These are phyloP conservation scores for Sclerotiophoma versabilis DNA, from an alignment of 2,329 filamentous ascomycete genomes.

Conservation along the genomic window DNA sequence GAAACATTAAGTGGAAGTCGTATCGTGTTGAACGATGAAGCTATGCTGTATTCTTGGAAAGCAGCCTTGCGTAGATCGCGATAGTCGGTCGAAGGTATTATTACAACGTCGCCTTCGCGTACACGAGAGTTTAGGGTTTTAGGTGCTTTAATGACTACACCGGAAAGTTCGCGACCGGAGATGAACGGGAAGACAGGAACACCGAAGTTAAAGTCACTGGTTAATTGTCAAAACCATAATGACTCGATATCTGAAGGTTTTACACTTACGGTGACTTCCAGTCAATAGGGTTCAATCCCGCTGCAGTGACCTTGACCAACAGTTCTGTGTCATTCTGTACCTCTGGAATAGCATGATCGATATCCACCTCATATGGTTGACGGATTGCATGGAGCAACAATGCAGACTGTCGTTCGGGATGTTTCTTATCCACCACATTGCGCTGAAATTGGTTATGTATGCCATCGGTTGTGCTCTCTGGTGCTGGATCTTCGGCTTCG, in stretches of 20 bases:
- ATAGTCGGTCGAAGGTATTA: constrained; percentile 78
- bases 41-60: constrained; percentile 73
- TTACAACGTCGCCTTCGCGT: constrained; percentile 49
- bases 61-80: constrained; percentile 74
- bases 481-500: not conserved
- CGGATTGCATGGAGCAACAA: constrained; percentile 60
- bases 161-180: constrained; percentile 73
- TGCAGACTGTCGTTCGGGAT: constrained; percentile 52
- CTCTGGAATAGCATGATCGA: constrained; percentile 56
- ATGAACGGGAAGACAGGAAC: constrained; percentile 73
- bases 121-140: constrained; percentile 56
- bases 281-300: constrained; percentile 79
- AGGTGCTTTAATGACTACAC: constrained; percentile 63
- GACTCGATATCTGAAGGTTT: not conserved
- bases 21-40: constrained; percentile 70
- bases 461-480: not conserved
- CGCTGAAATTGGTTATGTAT: constrained; percentile 20
- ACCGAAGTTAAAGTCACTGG: constrained; percentile 73
- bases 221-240: not conserved
- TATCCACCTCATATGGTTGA: constrained; percentile 58
- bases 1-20: constrained; percentile 64
- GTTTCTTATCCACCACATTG: not conserved
- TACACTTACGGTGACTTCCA: constrained; percentile 72
- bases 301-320: constrained; percentile 67
- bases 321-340: constrained; percentile 60